Percentiles rank a stretch among this genome's conserved stretches.
Conservation (phyloP, 1,284 basidiomycete genomes). For the Trametes versicolor region DNA sequence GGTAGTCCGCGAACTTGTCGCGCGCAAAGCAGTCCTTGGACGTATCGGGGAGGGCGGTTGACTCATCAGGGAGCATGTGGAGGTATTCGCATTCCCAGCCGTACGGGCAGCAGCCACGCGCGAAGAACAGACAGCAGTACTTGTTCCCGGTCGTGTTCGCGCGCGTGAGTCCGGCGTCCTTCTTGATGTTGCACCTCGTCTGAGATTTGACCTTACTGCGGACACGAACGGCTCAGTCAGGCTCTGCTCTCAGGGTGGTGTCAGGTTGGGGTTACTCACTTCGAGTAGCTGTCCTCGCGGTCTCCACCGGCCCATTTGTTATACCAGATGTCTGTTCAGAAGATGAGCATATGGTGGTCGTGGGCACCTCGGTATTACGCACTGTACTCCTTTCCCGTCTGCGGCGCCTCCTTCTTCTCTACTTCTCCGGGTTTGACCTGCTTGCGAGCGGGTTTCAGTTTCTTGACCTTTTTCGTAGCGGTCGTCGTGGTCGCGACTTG, state of each 20-base stretch:
- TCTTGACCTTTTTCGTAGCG: slow-evolving; percentile 56
- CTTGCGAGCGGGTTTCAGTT: slow-evolving; percentile 85
- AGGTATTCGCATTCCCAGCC: slow-evolving; percentile 97
- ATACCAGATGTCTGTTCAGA: slow-evolving; percentile 91
- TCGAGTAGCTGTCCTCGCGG: slow-evolving; percentile 92
- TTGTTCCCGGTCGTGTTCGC: slow-evolving; percentile 91
- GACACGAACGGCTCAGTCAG: slow-evolving; percentile 11
- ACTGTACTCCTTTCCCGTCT: slow-evolving; percentile 97
- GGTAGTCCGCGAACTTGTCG: slow-evolving; percentile 97
- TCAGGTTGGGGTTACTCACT: slow-evolving; percentile 60
- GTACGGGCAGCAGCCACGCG: slow-evolving; percentile 96
- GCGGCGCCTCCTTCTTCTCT: slow-evolving; percentile 86
- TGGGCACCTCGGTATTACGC: slow-evolving; percentile 45
- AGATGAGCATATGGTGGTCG: slow-evolving; percentile 3
- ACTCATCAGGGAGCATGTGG: slow-evolving; percentile 85
- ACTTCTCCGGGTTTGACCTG: slow-evolving; percentile 92
- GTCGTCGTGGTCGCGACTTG: slow-evolving; percentile 30
- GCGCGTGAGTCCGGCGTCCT: slow-evolving; percentile 92
- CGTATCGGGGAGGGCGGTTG: slow-evolving; percentile 81
- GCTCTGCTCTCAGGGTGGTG: slow-evolving; percentile 9
- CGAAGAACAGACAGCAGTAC: slow-evolving; percentile 96
- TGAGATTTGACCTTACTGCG: slow-evolving; percentile 92
- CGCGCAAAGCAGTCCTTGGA: slow-evolving; percentile 97
- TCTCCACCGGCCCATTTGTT: slow-evolving; percentile 99
- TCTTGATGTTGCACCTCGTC: slow-evolving; percentile 89